These are phyloP conservation scores for Sphagnum contortum DNA, from an alignment of 225 moss, liverwort and hornwort species.

Conservation along the genomic window DNA sequence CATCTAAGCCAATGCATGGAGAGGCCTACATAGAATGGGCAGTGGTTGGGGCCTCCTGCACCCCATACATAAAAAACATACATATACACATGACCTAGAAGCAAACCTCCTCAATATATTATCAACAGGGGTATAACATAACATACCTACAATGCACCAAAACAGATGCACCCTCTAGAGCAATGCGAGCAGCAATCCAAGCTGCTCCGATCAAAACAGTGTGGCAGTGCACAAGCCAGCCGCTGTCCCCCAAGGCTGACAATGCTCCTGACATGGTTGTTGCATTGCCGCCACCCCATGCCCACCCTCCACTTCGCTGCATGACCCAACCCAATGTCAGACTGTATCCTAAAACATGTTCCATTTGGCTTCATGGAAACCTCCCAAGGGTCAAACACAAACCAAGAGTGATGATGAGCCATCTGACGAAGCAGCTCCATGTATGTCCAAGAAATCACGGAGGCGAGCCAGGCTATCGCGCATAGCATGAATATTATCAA, in stretches of 20 bases:
- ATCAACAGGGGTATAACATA: too few relatives aligned
- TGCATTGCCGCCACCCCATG: conserved; percentile 81
- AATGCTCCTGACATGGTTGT: conserved; percentile 92
- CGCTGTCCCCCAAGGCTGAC: conserved; percentile 78
- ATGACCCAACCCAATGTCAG: conserved; percentile 8
- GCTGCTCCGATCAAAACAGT: conserved; percentile 52
- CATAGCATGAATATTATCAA: conserved; percentile 97
- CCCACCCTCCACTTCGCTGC: conserved; percentile 93
- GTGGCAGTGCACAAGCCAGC: conserved; percentile 54
- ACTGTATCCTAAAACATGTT: not conserved
- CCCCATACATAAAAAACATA: too few relatives aligned
- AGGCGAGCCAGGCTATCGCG: conserved; percentile 77
- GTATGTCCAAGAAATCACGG: conserved; percentile 84
- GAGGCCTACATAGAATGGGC: too few relatives aligned
- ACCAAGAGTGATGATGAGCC: conserved; percentile 95
- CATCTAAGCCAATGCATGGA: too few relatives aligned
- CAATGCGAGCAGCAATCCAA: conserved; percentile 56
- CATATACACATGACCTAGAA: too few relatives aligned
- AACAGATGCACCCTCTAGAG: conserved; percentile 55
- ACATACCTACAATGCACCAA: conserved; percentile 58
- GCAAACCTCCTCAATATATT: too few relatives aligned
- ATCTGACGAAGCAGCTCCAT: conserved; percentile 93
- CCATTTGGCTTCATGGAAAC: too few relatives aligned
- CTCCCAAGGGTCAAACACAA: conserved; percentile 8
- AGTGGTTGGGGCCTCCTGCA: too few relatives aligned